A percentile compares a stretch with the other conserved stretches of the same genome.
Evolutionary conservation across 2,329 filamentous ascomycete genomes (phyloP).

Genomic region (Penicillium sp.): DNA sequence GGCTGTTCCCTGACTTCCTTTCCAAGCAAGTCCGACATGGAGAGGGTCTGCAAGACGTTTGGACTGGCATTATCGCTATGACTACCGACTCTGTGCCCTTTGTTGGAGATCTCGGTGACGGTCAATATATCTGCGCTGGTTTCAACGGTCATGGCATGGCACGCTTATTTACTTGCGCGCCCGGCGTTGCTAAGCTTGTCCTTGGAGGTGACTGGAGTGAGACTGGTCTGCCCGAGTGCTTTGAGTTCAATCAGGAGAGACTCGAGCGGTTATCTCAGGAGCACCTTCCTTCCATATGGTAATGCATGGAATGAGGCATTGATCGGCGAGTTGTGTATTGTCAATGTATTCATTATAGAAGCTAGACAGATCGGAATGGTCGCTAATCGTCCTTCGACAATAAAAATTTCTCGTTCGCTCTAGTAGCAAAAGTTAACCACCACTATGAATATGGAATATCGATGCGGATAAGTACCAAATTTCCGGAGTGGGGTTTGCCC

Average conservation of each 20-base stretch:
- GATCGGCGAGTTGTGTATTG: neutral
- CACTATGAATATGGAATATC: no score
- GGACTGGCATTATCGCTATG: constrained; percentile 51
- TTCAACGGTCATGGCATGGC: constrained; percentile 50
- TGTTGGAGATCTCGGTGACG: constrained; percentile 44
- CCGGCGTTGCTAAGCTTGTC: constrained; percentile 45
- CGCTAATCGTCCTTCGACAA: no score
- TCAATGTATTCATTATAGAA: neutral
- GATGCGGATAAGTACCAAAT: no score
- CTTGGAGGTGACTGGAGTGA: constrained; percentile 39
- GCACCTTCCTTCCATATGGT: constrained; percentile 22
- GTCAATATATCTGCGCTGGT: constrained; percentile 52
- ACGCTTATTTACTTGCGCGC: constrained; percentile 52
- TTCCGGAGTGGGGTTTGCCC: neutral
- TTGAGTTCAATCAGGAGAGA: constrained; percentile 32
- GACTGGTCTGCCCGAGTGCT: constrained; percentile 40
- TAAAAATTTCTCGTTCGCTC: no score
- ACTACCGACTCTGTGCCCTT: constrained; percentile 49
- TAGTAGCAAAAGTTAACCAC: no score
- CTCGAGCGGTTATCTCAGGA: constrained; percentile 16
- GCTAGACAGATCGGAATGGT: no score
- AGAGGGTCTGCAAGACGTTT: constrained; percentile 47
- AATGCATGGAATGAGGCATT: neutral
- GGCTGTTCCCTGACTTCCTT: constrained; percentile 33
- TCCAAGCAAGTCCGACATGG: constrained; percentile 30